Conservation (phyloP, 805 yeast species). For the Nakazawaea peltata region DNA sequence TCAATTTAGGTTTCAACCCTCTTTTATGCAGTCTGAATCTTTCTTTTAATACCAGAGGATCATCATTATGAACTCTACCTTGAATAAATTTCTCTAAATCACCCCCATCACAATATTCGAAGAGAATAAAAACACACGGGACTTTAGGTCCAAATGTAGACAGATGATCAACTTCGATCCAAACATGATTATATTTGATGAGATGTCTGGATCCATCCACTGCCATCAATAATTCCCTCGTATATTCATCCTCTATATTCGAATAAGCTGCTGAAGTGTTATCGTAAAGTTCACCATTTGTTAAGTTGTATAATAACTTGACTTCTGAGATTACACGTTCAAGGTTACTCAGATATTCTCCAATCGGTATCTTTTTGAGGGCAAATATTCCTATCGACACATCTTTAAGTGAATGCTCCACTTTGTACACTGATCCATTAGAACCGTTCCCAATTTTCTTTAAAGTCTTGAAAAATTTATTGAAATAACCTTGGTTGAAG, state of each 20-base stretch:
- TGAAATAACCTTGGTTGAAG: conserved; percentile 78
- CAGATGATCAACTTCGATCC: conserved; percentile 65
- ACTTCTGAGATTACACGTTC: conserved; percentile 73
- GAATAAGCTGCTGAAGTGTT: background rate
- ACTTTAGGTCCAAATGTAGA: conserved; percentile 48
- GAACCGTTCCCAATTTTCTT: conserved; percentile 73
- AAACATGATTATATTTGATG: conserved; percentile 83
- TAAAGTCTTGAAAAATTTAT: conserved; percentile 57
- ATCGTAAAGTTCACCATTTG: conserved; percentile 18
- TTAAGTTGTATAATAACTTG: conserved; percentile 50
- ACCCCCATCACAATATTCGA: conserved; percentile 87
- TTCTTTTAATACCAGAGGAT: conserved; percentile 25
- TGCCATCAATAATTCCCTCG: background rate
- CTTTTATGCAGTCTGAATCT: conserved; percentile 15
- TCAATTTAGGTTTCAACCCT: conserved; percentile 1
- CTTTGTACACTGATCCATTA: conserved; percentile 77
- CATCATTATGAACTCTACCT: conserved; percentile 24
- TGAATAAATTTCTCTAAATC: conserved; percentile 63
- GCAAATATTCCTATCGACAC: conserved; percentile 75
- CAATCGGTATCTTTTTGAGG: conserved; percentile 76
- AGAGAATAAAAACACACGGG: conserved; percentile 64
- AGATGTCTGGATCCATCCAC: conserved; percentile 38
- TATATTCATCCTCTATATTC: background rate
- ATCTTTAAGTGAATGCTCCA: conserved; percentile 70
- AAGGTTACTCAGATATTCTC: conserved; percentile 63